Evolutionary conservation across 2,329 filamentous ascomycete genomes (phyloP), one percentile per base, ranked within the genome.

Genomic region (Alternaria rosae): DNA sequence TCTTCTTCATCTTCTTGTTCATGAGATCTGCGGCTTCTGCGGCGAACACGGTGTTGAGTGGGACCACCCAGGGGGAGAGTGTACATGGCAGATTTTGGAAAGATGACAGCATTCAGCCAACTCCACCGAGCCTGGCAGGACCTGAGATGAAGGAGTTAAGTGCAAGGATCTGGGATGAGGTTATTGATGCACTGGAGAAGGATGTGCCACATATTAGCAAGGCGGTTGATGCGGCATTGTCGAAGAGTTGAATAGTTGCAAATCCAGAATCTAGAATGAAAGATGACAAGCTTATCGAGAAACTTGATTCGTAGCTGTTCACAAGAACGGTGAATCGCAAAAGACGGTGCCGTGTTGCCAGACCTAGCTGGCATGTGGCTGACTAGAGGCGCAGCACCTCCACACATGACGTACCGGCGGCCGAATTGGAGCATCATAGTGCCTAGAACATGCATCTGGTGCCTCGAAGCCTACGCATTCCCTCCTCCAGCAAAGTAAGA

Each of bases 11-110:
- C n/a, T 57, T 73, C 23, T 25, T 73, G 15, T 67, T 72, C 28
- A 68, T 74, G 63, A 66, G 70, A 42, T 67, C 71, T 11, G 59
- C 75, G 5, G 70, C 72, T 26, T 63, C 76, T 51, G 78, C 76
- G 5, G 70, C 76, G 4, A 69, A 79, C 48, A 59, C 66, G 20
- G 57, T 77, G n/a, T 61, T 80, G 25, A 79, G 77, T 43, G 78
- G 72, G 7, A 75, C 76, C 2, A 71, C 66, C 3, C 70, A 77
- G 44, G 78, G 78, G 7, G 75, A 78, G 59, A 66, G 61, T 21
- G 65, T 70, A 2, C 76, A 80, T 54, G 77, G 75, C 7, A 67
- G 73, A 11, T 80, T 80, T 48, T 80, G 77, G 76, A 69, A 77
- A 53, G 65, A 74, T 38, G 77, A 80, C 51, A 58, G 65, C 50